Evolutionary conservation across 2,329 filamentous ascomycete species (phyloP), one percentile per base, ranked within the genome.

Genomic region (Calonectria honghensis): DNA sequence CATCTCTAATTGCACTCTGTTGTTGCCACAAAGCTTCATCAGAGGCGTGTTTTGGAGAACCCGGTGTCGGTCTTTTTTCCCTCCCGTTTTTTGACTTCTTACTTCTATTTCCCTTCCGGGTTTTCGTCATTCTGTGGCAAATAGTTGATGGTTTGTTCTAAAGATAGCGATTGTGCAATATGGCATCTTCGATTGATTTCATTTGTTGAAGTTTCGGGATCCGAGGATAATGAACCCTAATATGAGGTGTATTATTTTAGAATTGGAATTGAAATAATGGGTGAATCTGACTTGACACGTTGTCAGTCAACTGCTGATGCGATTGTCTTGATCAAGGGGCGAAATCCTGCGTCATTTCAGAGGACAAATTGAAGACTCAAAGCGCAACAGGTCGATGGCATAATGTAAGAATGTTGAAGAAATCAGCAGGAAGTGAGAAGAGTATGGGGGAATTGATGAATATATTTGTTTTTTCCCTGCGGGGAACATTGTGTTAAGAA

Each of bases 61-160:
- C 3, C 4, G 32, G 10, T 7, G 5, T 41, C 6, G n/a, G 0
- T 4, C 1, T 10, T 18, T 39, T 13, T 18, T 0, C 6, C 20
- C 31, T 41, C 27, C 16, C 32, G 1, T 31, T 10, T 6, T n/a
- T 41, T 11, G n/a, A 2, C 13, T 3, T 63, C 18, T 29, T 63
- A 29, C 13, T 20, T 31, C 14, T 41, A 31, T 31, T 20, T 20
- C 24, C 29, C 13, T 9, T 41, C 13, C 18, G 18, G 14, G 6
- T 29, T 20, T 27, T 61, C n/a, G 18, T 10, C 11, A 11, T 59
- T 61, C 16, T 52, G 14, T 6, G 5, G 27, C 24, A 31, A 2
- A 20, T 3, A 9, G 29, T 5, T 52, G 9, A 6, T 16, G 3
- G 18, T 18, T 6, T 18, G 51, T 18, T 10, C 1, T 5, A 9